These are phyloP conservation scores for Leptographium flavum DNA, from an alignment of 2,329 filamentous ascomycete species.

Conservation along the genomic window DNA sequence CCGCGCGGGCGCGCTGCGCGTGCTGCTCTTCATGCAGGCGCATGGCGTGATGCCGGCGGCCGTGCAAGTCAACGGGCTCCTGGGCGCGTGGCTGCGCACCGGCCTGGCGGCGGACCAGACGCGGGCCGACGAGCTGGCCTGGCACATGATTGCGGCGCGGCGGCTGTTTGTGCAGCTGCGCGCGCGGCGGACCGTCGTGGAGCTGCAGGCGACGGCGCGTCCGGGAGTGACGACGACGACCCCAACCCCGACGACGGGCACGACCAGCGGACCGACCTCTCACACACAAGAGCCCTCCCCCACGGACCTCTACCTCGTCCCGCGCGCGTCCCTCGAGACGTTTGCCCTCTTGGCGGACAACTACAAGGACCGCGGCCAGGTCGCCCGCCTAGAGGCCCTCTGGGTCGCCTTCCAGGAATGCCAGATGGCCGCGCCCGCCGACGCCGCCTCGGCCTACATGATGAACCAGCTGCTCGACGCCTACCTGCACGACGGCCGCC, in stretches of 20 bases:
- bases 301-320: slow-evolving; percentile 23
- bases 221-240: not conserved
- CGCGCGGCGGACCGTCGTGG: slow-evolving; percentile 18
- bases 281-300: not conserved
- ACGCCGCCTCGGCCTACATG: slow-evolving; percentile 44
- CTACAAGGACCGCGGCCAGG: slow-evolving; percentile 49
- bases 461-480: slow-evolving; percentile 66
- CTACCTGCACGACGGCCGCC: slow-evolving; percentile 44
- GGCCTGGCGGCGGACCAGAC: slow-evolving; percentile 37
- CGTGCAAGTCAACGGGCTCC: slow-evolving; percentile 68
- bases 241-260: not conserved
- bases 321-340: slow-evolving; percentile 58
- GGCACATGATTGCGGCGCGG: slow-evolving; percentile 61
- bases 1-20: slow-evolving; percentile 54
- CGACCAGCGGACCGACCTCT: not conserved
- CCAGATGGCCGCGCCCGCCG: slow-evolving; percentile 39
- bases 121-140: slow-evolving; percentile 54
- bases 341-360: slow-evolving; percentile 62
- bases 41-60: slow-evolving; percentile 53
- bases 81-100: slow-evolving; percentile 63
- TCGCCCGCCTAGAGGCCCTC: slow-evolving; percentile 42
- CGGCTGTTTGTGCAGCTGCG: slow-evolving; percentile 45
- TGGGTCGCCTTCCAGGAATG: slow-evolving; percentile 48
- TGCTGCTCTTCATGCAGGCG: slow-evolving; percentile 62
- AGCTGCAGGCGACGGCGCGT: slow-evolving; percentile 11